Evolutionary conservation across 2,329 filamentous ascomycete species (phyloP), one percentile per base, ranked within the genome.

Genomic region (Huntiella omanensis): DNA sequence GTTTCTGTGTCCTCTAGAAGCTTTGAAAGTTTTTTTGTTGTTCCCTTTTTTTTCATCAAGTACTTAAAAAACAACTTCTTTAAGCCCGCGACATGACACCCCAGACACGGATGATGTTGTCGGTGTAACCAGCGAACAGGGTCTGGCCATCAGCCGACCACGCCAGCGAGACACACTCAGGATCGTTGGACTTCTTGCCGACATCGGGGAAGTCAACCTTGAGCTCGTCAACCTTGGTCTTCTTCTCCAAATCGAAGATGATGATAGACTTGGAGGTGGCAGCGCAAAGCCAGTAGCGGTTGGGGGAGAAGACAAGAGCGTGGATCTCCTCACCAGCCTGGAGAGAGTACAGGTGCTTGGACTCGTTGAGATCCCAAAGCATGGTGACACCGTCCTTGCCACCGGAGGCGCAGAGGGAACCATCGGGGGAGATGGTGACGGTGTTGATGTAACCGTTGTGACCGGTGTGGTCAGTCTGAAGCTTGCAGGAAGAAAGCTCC

Each of bases 221-320:
- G 68, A 98, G 80, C 80, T 96, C 91, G 62, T 96, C 88, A 64
- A 96, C 88, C 83, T 95, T 96, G 82, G 81, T 92, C 87, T 98
- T 98, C 87, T 98, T 98, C 85, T 98, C 91, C 58, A 98, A 80
- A 64, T 98, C 91, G 73, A 98, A 98, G 77, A 98, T 96, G 78
- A 95, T 95, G 78, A 98, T 96, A 77, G 79, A 86, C 72, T 77
- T 84, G 64, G 85, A 77, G 54, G 91, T 98, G 65, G 91, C 91
- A 64, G 91, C 91, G 78, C 91, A 98, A 59, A 98, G 81, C 91
- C 91, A 98, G 85, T 98, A 98, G 69, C 91, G 83, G 85, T 98
- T 98, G 64, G 91, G 91, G 55, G 91, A 96, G 84, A 98, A 98
- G 69, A 96, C 91, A 58, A 98, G 88, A 59, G 91, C 88, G 75